These are phyloP conservation scores for Scheffersomyces coipomensis DNA, from an alignment of 805 yeast species.

Conservation along the genomic window DNA sequence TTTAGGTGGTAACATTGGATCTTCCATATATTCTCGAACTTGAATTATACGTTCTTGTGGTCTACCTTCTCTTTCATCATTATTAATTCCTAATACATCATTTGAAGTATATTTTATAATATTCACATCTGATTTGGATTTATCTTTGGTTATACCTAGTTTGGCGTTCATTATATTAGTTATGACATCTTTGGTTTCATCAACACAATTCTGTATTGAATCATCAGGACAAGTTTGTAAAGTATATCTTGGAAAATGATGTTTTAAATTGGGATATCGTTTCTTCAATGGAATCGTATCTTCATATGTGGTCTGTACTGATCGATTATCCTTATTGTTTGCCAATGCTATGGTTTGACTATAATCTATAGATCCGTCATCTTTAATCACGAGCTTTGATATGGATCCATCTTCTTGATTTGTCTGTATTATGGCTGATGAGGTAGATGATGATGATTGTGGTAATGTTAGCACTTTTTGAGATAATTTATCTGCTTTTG, in stretches of 20 bases:
- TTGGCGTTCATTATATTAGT: constrained; percentile 48
- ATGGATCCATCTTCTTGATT: constrained; percentile 8
- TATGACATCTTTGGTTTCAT: constrained; percentile 57
- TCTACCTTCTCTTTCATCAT: constrained; percentile 6
- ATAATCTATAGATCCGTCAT: constrained; percentile 27
- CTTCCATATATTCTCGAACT: constrained; percentile 65
- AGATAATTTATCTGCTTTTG: neutral
- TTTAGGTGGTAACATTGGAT: constrained; percentile 85
- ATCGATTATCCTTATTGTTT: constrained; percentile 1
- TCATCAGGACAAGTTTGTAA: constrained; percentile 43
- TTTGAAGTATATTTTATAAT: constrained; percentile 18
- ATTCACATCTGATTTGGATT: constrained; percentile 37
- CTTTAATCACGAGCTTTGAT: constrained; percentile 20
- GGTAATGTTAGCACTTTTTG: neutral
- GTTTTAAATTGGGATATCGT: constrained; percentile 35
- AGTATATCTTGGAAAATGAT: constrained; percentile 35
- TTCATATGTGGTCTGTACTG: constrained; percentile 46
- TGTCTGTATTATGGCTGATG: neutral
- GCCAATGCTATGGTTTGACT: constrained; percentile 21
- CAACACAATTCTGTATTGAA: constrained; percentile 45
- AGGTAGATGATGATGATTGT: no score
- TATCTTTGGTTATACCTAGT: constrained; percentile 25
- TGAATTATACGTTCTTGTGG: constrained; percentile 46
- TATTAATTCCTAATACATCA: constrained; percentile 12
- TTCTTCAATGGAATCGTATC: constrained; percentile 61